Conservation (phyloP, 306 rosid species). For the Adenanthera pavonina region DNA sequence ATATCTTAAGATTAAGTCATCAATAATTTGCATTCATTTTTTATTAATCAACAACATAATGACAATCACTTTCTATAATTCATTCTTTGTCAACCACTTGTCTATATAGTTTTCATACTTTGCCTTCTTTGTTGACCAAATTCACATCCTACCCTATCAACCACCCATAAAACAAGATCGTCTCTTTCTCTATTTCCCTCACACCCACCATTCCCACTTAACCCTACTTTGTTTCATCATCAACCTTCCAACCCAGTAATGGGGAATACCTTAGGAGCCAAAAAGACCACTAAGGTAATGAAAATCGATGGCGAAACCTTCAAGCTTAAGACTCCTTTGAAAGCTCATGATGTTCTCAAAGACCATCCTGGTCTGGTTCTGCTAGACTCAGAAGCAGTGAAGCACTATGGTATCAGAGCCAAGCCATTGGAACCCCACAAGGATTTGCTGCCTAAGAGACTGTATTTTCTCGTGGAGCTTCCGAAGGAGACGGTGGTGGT, state of each 20-base stretch:
- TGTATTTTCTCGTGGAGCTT: constrained; percentile 82
- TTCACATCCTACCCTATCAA: constrained; percentile 24
- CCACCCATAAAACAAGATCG: constrained; percentile 37
- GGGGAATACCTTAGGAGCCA: constrained; percentile 82
- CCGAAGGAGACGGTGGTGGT: constrained; percentile 46
- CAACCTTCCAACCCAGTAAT: constrained; percentile 36
- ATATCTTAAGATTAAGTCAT: not conserved
- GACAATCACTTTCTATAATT: not conserved
- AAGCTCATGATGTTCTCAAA: constrained; percentile 60
- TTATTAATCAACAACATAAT: not conserved
- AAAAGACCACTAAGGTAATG: constrained; percentile 78
- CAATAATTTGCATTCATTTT: not conserved
- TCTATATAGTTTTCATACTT: constrained; percentile 40
- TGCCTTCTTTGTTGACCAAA: constrained; percentile 77
- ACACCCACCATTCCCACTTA: constrained; percentile 41
- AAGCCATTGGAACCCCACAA: constrained; percentile 62
- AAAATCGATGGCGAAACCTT: constrained; percentile 81
- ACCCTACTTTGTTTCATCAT: not conserved
- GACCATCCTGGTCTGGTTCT: constrained; percentile 74
- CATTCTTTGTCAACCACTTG: constrained; percentile 36
- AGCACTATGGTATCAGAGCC: constrained; percentile 80
- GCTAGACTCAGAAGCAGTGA: constrained; percentile 79
- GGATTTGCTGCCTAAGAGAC: constrained; percentile 57
- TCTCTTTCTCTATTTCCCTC: constrained; percentile 28
- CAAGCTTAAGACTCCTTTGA: constrained; percentile 66